Evolutionary conservation across 164 flowering plant genomes (phyloP).

Genomic region (Malania oleifera): DNA sequence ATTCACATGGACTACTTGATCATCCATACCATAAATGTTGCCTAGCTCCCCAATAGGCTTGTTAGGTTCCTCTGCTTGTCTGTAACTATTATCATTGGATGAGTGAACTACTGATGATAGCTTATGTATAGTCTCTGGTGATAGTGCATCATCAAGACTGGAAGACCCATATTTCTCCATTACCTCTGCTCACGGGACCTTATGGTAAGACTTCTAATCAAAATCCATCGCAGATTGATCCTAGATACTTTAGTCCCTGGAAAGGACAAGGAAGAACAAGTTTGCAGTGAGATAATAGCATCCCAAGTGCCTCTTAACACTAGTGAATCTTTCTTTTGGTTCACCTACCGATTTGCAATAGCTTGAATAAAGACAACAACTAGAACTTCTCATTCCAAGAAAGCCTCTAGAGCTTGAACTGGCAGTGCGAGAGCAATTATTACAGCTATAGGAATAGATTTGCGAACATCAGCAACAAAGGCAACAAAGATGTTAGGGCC

Average conservation of each 20-base stretch:
- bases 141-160: background rate
- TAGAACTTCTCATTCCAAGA: no score
- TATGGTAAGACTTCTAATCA: background rate
- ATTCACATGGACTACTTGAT: background rate
- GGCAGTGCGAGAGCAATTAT: no score
- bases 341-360: no score
- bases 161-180: background rate
- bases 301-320: no score
- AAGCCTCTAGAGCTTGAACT: no score
- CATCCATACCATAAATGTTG: background rate
- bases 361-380: no score
- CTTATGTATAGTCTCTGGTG: slow-evolving; percentile 4
- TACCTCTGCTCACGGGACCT: slow-evolving; percentile 2
- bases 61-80: slow-evolving; percentile 12
- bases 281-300: no score
- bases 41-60: slow-evolving; percentile 5
- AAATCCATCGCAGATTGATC: background rate
- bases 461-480: no score
- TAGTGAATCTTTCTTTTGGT: no score
- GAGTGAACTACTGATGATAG: background rate
- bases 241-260: slow-evolving; percentile 2
- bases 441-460: no score
- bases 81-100: background rate
- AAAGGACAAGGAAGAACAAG: slow-evolving; percentile 2
- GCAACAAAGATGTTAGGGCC: no score